Base-by-base conservation (phyloP, 1,139 yeast species). In the Taphrina flavorubra region DNA sequence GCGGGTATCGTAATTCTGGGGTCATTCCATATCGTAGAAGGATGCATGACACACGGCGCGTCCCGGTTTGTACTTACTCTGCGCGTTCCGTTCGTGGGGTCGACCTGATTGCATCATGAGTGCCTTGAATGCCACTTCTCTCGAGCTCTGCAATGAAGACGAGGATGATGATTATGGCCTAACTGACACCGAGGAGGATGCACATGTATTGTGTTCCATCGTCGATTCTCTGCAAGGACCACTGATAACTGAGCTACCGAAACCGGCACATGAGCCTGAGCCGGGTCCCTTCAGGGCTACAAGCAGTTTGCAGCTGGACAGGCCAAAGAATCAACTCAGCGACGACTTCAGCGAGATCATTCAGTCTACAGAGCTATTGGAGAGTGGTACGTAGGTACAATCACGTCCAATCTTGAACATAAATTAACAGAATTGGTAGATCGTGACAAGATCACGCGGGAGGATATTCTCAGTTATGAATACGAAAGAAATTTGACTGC, bases 361-460 rank as follows among this genome's bases (percentile, higher is more conserved):
- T 25, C 36, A 11, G 53, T 31, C n/a, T n/a, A 18, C 18, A 37
- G 40, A 31, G 14, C 6, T 34, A 6, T 7, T 18, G 44, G 55
- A 60, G 57, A 37, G 44, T 31, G 65, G 65, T 60, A 34, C 49
- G 65, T 60, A 34, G 8, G 65, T 60, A n/a, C 39, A 8, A 6
- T 14, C 34, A 34, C 39, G 11, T n/a, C 16, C 13, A 25, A 25
- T 25, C 20, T 1, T 11, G n/a, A 49, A 49, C 36, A 20, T 20
- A 53, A 34, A 11, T 14, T 13, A 13, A 31, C 14, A 20, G 36
- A 8, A 10, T 8, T 20, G 13, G 13, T 53, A 53, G 57, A 25
- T 11, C 51, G 42, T 34, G 11, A 31, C 58, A 51, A 62, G n/a
- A 36, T 51, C 13, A 51, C 65, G 14, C 51, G 42, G 2, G 51